A percentile compares a stretch with the other conserved stretches of the same genome.
phyloP scores from a whole-genome alignment of 495 filamentous ascomycete genomes.

The Annulohypoxylon stygium region DNA sequence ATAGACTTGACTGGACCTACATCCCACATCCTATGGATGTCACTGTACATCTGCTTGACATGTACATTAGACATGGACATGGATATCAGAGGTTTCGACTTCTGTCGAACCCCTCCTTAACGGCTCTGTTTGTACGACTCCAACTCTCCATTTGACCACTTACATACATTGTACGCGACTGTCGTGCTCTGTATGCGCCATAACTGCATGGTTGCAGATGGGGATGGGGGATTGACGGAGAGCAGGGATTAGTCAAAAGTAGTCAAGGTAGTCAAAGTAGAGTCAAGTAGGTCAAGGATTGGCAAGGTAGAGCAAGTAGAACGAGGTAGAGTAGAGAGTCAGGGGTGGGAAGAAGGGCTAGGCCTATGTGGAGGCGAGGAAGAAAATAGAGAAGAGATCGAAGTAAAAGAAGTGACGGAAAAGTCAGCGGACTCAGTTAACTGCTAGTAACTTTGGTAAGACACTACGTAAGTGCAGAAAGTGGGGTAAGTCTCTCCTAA shows the following conservation, averaged over 20 bases:
- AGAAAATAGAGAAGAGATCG: conserved; percentile 12
- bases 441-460: conserved; percentile 17
- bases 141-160: conserved; percentile 42
- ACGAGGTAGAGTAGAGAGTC: conserved; percentile 16
- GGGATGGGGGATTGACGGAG: conserved; percentile 39
- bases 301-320: conserved; percentile 26
- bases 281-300: conserved; percentile 23
- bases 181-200: conserved; percentile 32
- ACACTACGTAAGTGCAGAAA: conserved; percentile 41
- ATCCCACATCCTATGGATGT: neutral
- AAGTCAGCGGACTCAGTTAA: neutral
- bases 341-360: conserved; percentile 13
- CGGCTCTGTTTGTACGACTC: conserved; percentile 13
- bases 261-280: conserved; percentile 1
- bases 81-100: conserved; percentile 16
- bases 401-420: conserved; percentile 8
- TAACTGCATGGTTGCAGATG: conserved; percentile 28
- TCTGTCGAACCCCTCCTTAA: conserved; percentile 21
- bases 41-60: neutral
- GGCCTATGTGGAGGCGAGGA: conserved; percentile 32
- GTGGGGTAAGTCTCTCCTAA: conserved; percentile 34
- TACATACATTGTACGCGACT: conserved; percentile 28
- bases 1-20: neutral
- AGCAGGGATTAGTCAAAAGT: conserved; percentile 14
- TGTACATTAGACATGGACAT: conserved; percentile 6